Conservation (phyloP, 768 basidiomycete genomes). For the Coprinopsis sp. region DNA sequence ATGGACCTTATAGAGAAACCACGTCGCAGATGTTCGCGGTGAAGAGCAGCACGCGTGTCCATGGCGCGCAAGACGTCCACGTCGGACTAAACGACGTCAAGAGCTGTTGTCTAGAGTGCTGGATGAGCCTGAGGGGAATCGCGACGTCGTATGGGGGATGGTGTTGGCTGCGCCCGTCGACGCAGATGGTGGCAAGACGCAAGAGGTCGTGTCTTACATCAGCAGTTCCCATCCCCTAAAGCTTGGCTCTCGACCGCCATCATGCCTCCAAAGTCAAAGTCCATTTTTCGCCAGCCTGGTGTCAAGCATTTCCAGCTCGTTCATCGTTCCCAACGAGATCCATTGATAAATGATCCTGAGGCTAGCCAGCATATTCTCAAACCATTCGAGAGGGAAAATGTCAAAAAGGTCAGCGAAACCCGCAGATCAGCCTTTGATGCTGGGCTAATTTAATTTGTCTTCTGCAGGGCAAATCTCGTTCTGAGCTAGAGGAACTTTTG, state of each 20-base stretch:
- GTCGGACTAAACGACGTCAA: slow-evolving; percentile 20
- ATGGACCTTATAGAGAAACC: slow-evolving; percentile 87
- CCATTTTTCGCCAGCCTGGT: slow-evolving; percentile 86
- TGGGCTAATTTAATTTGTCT: slow-evolving; percentile 2
- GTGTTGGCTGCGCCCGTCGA: slow-evolving; percentile 17
- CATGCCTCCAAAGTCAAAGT: slow-evolving; percentile 65
- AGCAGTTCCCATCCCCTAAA: slow-evolving; percentile 21
- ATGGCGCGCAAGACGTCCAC: slow-evolving; percentile 23
- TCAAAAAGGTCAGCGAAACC: slow-evolving; percentile 47
- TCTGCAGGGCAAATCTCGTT: slow-evolving; percentile 73
- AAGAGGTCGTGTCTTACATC: slow-evolving; percentile 33
- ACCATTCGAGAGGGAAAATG: slow-evolving; percentile 67
- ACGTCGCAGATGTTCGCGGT: slow-evolving; percentile 75
- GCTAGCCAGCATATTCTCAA: slow-evolving; percentile 89
- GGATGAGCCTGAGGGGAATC: background rate
- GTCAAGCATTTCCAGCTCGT: slow-evolving; percentile 95
- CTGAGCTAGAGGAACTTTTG: slow-evolving; percentile 67
- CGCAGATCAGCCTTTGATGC: slow-evolving; percentile 5
- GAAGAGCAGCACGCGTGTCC: slow-evolving; percentile 53
- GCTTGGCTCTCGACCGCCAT: slow-evolving; percentile 21
- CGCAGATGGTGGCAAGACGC: slow-evolving; percentile 25
- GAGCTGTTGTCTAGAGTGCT: background rate
- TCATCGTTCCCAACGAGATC: slow-evolving; percentile 93
- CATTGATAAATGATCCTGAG: slow-evolving; percentile 89
- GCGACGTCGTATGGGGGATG: slow-evolving; percentile 13